Base-by-base conservation (phyloP, 2,329 filamentous ascomycete genomes). In the Ramularia endophylla region DNA sequence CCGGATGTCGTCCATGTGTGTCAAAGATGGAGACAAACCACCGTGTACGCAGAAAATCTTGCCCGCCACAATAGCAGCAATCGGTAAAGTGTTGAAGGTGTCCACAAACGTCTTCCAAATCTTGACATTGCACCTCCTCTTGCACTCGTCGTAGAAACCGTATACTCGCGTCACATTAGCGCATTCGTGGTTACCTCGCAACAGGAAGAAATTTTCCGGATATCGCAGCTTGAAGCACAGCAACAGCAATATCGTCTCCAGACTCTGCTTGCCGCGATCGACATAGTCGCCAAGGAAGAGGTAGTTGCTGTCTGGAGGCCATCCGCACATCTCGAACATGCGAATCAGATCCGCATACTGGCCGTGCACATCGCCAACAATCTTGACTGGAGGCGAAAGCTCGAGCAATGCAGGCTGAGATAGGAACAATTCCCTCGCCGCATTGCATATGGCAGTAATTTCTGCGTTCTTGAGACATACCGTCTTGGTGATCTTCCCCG, bases 31-130 rank as follows among this genome's bases (percentile, higher is more conserved):
- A 9, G 89, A 95, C 16, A 98, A 72, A 11, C 92, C 92, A 37
- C 92, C 92, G 59, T 98, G 92, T 12, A 97, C 90, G 59, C 89
- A 95, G 64, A 95, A 97, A 43, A 97, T 97, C 71, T 97, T 97
- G 52, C 87, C 87, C 2, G 89, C 90, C 27, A 97, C 89, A 57
- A 95, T 95, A n/a, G 90, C 81, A 31, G 90, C 90, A 58, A 97
- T 95, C 0, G 90, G 90, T 32, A 97, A 75, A 30, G 84, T 89
- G 65, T 97, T 97, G 74, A 97, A 97, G 18, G 86, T 92, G 62
- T 97, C 90, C 38, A 95, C 83, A 61, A 97, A 97, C 0, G 87
- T 94, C 72, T 97, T 97, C 90, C 90, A 97, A 41, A 94, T 81
- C 71, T 95, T 95, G 63, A 95, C 87, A 61, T 95, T 95, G 71